These are phyloP conservation scores for Pseudoscleropodium purum DNA, from an alignment of 225 moss, liverwort and hornwort species.

Conservation along the genomic window DNA sequence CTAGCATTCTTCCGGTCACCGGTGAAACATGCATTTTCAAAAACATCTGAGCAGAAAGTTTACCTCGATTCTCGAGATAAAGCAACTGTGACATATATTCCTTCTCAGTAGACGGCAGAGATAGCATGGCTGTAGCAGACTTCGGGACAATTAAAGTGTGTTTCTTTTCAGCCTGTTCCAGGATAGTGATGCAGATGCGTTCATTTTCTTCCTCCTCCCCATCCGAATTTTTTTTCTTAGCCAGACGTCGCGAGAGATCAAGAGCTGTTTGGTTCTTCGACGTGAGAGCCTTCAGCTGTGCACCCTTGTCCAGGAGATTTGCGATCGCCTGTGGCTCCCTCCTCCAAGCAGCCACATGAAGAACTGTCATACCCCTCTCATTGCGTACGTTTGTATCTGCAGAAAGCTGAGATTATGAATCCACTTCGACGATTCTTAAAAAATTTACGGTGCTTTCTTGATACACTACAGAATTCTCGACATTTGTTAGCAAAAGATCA, in stretches of 20 bases:
- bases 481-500: neutral
- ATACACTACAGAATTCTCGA: neutral
- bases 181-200: constrained; percentile 55
- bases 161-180: constrained; percentile 53
- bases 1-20: neutral
- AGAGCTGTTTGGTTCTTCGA: constrained; percentile 49
- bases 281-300: constrained; percentile 33
- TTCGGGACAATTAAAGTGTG: constrained; percentile 35
- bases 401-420: neutral
- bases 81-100: constrained; percentile 54
- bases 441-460: neutral
- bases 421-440: neutral
- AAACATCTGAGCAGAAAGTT: neutral
- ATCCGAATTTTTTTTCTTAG: constrained; percentile 19
- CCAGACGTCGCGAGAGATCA: constrained; percentile 51
- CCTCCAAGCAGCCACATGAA: constrained; percentile 78
- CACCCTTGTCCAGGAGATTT: constrained; percentile 60
- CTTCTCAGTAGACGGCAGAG: constrained; percentile 36
- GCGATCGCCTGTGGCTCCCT: constrained; percentile 67
- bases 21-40: neutral
- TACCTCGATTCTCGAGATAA: constrained; percentile 85
- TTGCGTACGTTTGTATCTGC: constrained; percentile 49
- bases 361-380: constrained; percentile 59
- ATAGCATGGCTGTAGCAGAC: constrained; percentile 48
- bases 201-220: constrained; percentile 54